Percentiles rank a stretch among this genome's conserved stretches.
Evolutionary conservation across 2,329 filamentous ascomycete species (phyloP).

Genomic region (Lasiodiplodia hormozganensis): DNA sequence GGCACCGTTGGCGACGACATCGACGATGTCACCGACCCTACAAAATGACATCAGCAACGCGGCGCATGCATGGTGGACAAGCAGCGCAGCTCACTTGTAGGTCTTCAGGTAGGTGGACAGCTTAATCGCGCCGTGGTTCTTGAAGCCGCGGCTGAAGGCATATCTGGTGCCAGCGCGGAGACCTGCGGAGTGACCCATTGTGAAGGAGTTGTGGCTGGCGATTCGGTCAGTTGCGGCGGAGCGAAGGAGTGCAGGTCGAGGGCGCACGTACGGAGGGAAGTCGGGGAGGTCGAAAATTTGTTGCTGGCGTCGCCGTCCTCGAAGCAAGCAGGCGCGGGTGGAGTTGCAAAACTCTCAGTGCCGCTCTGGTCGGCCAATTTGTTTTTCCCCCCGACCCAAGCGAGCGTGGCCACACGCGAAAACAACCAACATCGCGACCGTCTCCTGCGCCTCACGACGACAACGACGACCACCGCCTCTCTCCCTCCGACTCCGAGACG

Average conservation of each 20-base stretch:
- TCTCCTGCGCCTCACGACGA: slow-evolving; percentile 35
- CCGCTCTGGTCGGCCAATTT: too few species aligned
- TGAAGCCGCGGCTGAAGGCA: slow-evolving; percentile 87
- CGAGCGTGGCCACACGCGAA: too few species aligned
- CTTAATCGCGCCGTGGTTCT: slow-evolving; percentile 92
- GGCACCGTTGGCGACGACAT: slow-evolving; percentile 98
- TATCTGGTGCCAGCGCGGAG: slow-evolving; percentile 52
- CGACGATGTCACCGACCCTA: slow-evolving; percentile 97
- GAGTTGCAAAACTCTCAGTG: slow-evolving; percentile 26
- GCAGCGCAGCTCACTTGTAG: slow-evolving; percentile 74
- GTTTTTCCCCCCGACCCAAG: too few species aligned
- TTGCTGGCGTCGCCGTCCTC: slow-evolving; percentile 28
- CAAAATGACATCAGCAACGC: slow-evolving; percentile 29
- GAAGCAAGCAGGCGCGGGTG: slow-evolving; percentile 1
- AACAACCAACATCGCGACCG: too few species aligned
- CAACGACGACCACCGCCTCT: slow-evolving; percentile 37
- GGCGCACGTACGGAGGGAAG: slow-evolving; percentile 22
- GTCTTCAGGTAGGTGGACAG: slow-evolving; percentile 93
- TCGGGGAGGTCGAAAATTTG: slow-evolving; percentile 20
- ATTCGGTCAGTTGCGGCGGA: slow-evolving; percentile 13
- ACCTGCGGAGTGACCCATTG: slow-evolving; percentile 63
- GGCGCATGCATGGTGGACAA: not conserved
- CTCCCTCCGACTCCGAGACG: slow-evolving; percentile 20
- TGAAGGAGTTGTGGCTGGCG: slow-evolving; percentile 38
- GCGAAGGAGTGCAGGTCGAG: slow-evolving; percentile 1